A percentile compares a stretch with the other conserved stretches of the same genome.
phyloP scores from a whole-genome alignment of 2,329 filamentous ascomycete genomes.

The Aspergillus unguis region DNA sequence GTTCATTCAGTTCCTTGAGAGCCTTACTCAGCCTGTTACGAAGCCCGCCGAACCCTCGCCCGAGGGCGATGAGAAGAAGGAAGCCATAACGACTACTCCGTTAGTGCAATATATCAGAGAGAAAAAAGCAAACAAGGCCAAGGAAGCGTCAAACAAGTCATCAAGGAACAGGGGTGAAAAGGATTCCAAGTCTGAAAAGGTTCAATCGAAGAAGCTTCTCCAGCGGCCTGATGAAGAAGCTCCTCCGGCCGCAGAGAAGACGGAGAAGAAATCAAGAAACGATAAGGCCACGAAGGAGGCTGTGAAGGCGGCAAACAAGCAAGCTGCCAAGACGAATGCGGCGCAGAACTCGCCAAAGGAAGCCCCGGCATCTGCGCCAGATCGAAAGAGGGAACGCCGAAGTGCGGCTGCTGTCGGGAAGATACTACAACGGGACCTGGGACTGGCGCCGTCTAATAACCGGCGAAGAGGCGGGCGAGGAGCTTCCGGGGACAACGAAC shows the following conservation, averaged over 20 bases:
- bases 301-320: conserved; percentile 54
- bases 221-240: conserved; percentile 38
- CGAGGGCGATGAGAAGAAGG: conserved; percentile 51
- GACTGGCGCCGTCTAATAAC: conserved; percentile 48
- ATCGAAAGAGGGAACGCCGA: conserved; percentile 53
- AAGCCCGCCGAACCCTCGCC: conserved; percentile 54
- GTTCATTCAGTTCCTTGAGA: conserved; percentile 89
- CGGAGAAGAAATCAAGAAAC: conserved; percentile 37
- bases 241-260: conserved; percentile 30
- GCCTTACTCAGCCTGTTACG: conserved; percentile 70
- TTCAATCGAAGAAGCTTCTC: conserved; percentile 42
- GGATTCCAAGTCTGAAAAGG: conserved; percentile 40
- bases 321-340: conserved; percentile 26
- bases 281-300: conserved; percentile 63
- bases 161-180: conserved; percentile 41
- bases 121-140: conserved; percentile 78
- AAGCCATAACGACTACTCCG: conserved; percentile 76
- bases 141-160: conserved; percentile 49
- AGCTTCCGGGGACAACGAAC: conserved; percentile 22
- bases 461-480: conserved; percentile 40
- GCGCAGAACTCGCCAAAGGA: conserved; percentile 23
- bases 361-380: conserved; percentile 34
- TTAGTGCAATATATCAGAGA: conserved; percentile 86
- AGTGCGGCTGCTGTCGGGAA: conserved; percentile 53
- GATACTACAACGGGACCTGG: conserved; percentile 62